Base-by-base conservation (phyloP, 441 rosid species). In the Arabidopsis lyrata region DNA sequence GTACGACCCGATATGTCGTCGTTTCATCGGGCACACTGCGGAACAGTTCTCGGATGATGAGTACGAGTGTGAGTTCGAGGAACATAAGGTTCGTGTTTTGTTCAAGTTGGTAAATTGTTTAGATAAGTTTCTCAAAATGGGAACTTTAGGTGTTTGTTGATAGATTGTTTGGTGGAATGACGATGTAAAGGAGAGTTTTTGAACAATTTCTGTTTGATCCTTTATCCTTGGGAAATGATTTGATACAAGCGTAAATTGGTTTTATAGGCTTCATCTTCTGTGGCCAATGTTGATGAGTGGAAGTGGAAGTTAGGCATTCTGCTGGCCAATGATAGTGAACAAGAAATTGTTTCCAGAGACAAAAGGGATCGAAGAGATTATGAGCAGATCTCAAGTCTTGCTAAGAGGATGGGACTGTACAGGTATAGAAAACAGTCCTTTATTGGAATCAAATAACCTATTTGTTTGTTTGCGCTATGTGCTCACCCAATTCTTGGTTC, bases 21-120 rank as follows among this genome's bases (percentile, higher is more conserved):
- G 81, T 49, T 84, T 86, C 68, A 79, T 82, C 13, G 82, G 86
- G 3, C 81, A 86, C 58, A 81, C 96, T 24, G 88, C 81, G 0
- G 99, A 93, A 85, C 96, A 95, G 87, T 92, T 95, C 83, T 95
- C 98, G 0, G 98, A 95, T 58, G 99, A 95, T 68, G 99, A 92
- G 68, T 92, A 95, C 66, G 96, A 88, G 79, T 83, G 91, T 71
- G 96, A 95, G 72, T 91, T 88, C 75, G 99, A 91, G 78, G 84
- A 79, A 67, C 93, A 92, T 35, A 87, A 86, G 97, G 99, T 88
- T 75, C 70, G 70, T 68, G 44, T 74, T 50, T 53, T 14, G 44
- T 48, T 70, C 47, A 29, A 67, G 39, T 22, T 34, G 24, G 35
- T 61, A 27, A 42, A 31, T 67, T 65, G 18, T 32, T 42, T 50